Percentiles rank a stretch among this genome's conserved stretches.
phyloP scores from a whole-genome alignment of 768 basidiomycete genomes.

The Tephrocybe sp. region DNA sequence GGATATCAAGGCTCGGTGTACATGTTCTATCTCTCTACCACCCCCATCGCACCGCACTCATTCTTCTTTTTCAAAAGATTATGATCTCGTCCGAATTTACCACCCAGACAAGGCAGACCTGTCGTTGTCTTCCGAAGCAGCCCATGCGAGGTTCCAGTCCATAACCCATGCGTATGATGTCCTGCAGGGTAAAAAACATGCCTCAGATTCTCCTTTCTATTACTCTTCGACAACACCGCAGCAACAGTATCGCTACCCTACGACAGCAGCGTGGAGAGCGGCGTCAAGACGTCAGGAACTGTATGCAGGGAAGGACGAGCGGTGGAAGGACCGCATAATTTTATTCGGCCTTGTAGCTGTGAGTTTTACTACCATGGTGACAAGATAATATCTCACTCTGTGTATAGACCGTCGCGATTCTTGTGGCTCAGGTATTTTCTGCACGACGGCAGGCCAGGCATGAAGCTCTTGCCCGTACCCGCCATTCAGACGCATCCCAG shows the following conservation, averaged over 20 bases:
- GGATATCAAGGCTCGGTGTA: slow-evolving; percentile 60
- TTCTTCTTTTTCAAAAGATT: slow-evolving; percentile 57
- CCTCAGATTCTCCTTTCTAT: slow-evolving; percentile 12
- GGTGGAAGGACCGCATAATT: slow-evolving; percentile 65
- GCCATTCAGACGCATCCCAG: neutral
- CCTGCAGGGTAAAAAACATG: slow-evolving; percentile 46
- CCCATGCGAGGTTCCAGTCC: slow-evolving; percentile 65
- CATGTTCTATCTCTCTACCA: too few relatives aligned
- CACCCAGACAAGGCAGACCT: slow-evolving; percentile 65
- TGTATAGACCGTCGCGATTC: slow-evolving; percentile 28
- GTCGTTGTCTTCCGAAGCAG: slow-evolving; percentile 41
- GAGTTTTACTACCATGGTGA: slow-evolving; percentile 15
- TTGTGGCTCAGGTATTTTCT: slow-evolving; percentile 31
- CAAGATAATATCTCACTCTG: neutral
- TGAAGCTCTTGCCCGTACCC: slow-evolving; percentile 14
- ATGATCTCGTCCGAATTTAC: slow-evolving; percentile 75
- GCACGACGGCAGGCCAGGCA: slow-evolving; percentile 29
- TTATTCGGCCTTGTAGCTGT: slow-evolving; percentile 55
- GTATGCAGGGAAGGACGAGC: slow-evolving; percentile 57
- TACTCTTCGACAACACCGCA: slow-evolving; percentile 9
- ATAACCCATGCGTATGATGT: slow-evolving; percentile 68
- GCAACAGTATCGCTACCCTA: slow-evolving; percentile 26
- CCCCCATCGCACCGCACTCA: too few relatives aligned
- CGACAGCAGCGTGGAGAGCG: slow-evolving; percentile 41
- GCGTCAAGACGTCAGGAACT: slow-evolving; percentile 44